Base-by-base conservation (phyloP, 768 basidiomycete genomes). In the Hirschioporus abietinus region DNA sequence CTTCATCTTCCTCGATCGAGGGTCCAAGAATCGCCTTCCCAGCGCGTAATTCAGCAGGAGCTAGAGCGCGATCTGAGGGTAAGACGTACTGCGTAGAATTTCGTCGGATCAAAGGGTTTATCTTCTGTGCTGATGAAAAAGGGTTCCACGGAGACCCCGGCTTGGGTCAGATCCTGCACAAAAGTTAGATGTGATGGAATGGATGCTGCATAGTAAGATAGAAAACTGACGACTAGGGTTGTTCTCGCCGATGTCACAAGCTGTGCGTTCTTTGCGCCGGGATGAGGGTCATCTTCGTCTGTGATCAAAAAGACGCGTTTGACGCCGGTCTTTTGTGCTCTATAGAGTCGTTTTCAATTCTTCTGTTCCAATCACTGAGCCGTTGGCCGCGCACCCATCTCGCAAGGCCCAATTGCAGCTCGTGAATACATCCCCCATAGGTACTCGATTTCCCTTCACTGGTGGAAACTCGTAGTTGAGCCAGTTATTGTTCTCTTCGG, bases 281-380 rank as follows among this genome's bases (percentile, higher is more conserved):
- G 77, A 66, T 83, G 86, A 1, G 95, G 95, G 70, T 91, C 77
- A 71, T 95, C 94, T 70, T 92, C 88, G 73, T 99, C 91, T 0
- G 97, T 99, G 58, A 99, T 91, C 52, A 96, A 79, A 74, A 98
- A 98, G 0, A 99, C 85, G 6, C 95, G 88, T 74, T 96, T 96
- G n/a, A 90, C 88, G 1, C 94, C 93, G 0, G 88, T 93, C 73
- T 95, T 94, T 24, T 89, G 88, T 8, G 92, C 91, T 12, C 93
- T 95, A 68, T 30, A 24, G 17, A 15, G 25, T 62, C 34, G n/a
- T 23, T 27, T 26, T 34, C 26, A 35, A 24, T 58, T 25, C 6
- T 35, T 8, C 15, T 23, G 23, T 42, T 58, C 18, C 23, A 30
- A 57, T 66, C 23, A 52, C 15, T 26, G 20, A 35, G 42, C 42